Conservation (phyloP, 345 rosid species). For the Aquilaria sinensis region DNA sequence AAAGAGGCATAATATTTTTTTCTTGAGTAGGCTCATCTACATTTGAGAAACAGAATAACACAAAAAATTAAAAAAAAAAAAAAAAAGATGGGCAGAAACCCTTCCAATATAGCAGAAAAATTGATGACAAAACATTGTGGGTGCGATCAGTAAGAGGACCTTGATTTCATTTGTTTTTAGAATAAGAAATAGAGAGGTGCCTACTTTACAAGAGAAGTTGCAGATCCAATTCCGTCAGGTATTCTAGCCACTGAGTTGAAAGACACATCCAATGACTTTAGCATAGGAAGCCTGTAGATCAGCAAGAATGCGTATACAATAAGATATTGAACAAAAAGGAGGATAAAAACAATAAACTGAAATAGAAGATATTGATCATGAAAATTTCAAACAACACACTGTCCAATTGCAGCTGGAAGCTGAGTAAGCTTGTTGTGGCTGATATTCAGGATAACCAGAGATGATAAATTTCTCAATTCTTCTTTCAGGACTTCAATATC, state of each 20-base stretch:
- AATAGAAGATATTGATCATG: not conserved
- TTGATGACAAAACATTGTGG: no score
- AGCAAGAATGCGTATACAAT: not conserved
- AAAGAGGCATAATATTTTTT: no score
- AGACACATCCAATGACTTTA: conserved; percentile 82
- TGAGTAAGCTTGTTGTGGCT: conserved; percentile 66
- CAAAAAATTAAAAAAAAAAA: no score
- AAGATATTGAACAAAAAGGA: not conserved
- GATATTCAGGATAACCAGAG: conserved; percentile 64
- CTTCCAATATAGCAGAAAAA: no score
- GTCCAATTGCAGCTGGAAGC: conserved; percentile 79
- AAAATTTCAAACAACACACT: conserved; percentile 40
- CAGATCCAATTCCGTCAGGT: conserved; percentile 84
- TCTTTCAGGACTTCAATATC: conserved; percentile 66
- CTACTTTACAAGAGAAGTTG: conserved; percentile 82
- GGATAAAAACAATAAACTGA: not conserved
- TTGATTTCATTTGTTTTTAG: no score
- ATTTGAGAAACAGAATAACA: no score
- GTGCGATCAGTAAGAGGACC: no score
- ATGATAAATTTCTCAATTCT: conserved; percentile 61
- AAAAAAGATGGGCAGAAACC: no score
- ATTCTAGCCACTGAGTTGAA: conserved; percentile 47
- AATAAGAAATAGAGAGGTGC: conserved; percentile 16
- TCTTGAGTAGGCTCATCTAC: no score
- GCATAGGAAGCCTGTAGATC: conserved; percentile 60